Conservation (phyloP, 257 asterid species). For the Nicotiana tomentosiformis region DNA sequence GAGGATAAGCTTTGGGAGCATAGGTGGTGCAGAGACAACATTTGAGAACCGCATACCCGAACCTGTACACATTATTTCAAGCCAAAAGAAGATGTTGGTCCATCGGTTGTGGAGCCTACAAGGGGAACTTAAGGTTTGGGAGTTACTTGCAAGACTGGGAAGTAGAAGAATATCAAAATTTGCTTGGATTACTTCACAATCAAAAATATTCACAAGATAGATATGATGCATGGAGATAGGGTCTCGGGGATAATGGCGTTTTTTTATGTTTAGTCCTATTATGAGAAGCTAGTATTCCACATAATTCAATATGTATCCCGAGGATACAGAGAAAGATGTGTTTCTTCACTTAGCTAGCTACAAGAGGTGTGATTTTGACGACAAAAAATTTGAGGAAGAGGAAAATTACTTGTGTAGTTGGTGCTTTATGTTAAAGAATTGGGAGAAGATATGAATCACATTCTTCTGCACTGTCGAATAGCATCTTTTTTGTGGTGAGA, state of each 20-base stretch:
- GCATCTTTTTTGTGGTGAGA: background rate
- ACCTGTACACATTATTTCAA: background rate
- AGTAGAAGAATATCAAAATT: background rate
- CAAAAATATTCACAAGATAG: background rate
- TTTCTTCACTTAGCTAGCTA: background rate
- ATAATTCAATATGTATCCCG: background rate
- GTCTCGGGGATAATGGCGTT: background rate
- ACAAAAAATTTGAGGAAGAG: background rate
- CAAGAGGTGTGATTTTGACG: background rate
- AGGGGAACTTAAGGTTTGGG: background rate
- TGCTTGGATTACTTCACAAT: background rate
- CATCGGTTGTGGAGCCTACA: background rate
- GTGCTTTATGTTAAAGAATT: background rate
- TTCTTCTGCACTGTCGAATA: background rate
- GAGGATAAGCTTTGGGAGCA: background rate
- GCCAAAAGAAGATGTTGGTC: background rate
- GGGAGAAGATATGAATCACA: background rate
- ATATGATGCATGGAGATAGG: background rate
- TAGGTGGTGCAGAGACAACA: background rate
- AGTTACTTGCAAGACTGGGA: background rate
- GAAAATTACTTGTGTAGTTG: background rate
- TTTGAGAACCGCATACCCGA: too few species aligned
- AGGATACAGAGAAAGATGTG: background rate
- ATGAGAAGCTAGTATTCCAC: background rate
- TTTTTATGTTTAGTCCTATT: background rate